Conservation (phyloP, 179 eudicot genomes). For the Vitellaria paradoxa region DNA sequence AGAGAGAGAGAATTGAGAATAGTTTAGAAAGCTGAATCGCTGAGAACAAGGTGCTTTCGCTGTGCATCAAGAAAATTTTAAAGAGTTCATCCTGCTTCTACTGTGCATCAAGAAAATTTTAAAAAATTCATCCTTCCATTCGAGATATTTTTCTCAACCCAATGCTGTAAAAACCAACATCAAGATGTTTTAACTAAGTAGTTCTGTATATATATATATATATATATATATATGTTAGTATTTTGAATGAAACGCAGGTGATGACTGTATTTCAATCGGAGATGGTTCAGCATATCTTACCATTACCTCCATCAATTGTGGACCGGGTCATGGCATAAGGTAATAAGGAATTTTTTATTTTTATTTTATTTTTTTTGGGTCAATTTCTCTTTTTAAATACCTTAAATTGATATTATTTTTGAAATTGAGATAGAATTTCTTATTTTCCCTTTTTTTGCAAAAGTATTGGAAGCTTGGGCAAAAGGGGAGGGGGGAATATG, state of each 20-base stretch:
- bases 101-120: no score
- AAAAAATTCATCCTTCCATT: no score
- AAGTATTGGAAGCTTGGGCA: slow-evolving; percentile 62
- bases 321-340: slow-evolving; percentile 77
- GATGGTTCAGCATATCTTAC: slow-evolving; percentile 26
- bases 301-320: slow-evolving; percentile 28
- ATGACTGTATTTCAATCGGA: slow-evolving; percentile 59
- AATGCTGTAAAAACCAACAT: no score
- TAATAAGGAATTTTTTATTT: background rate
- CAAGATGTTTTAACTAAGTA: no score
- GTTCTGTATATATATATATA: no score
- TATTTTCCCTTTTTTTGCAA: background rate
- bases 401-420: background rate
- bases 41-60: no score
- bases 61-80: no score
- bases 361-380: background rate
- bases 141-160: no score
- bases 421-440: background rate
- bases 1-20: no score
- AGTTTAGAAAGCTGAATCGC: no score
- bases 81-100: no score
- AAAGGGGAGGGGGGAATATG: slow-evolving; percentile 34
- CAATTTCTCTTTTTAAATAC: background rate
- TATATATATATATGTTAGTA: background rate
- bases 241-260: slow-evolving; percentile 30